Base-by-base conservation (phyloP, 768 basidiomycete genomes). In the Lactarius evosmus region DNA sequence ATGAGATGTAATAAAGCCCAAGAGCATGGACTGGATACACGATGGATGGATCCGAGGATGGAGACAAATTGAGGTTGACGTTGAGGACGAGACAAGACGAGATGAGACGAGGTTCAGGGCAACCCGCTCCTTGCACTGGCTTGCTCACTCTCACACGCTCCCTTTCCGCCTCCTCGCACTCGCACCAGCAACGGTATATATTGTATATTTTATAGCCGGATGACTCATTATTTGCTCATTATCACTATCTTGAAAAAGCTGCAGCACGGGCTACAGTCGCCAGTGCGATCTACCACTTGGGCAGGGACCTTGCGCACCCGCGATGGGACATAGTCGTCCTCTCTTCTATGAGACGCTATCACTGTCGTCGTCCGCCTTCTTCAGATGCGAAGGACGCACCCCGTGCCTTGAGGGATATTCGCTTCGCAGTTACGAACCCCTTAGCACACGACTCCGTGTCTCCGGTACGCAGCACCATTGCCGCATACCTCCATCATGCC, bases 81-180 rank as follows among this genome's bases (percentile, higher is more conserved):
- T 57, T 4, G 56, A 63, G 17, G 54, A 25, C n/a, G n/a, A 54
- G 32, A 22, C 9, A n/a, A 55, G 29, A 9, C 14, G 32, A 32
- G 27, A 12, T 30, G 11, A 33, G 32, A 30, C 51, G 58, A 46
- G 59, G 64, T 56, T 61, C 38, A 65, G 64, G 63, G 64, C n/a
- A 58, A 51, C 34, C 46, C 7, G 12, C 46, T 49, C 46, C 46
- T 49, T 49, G 29, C 50, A 29, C 51, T 9, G 9, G 7, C 25
- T 34, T 27, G 16, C 46, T 12, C 57, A 11, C 51, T 14, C 36
- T 29, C 49, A 51, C 53, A 54, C 54, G 33, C 54, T 55, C 33
- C 19, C 29, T 54, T 33, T 33, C 33, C 32, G 11, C 49, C 51
- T 32, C 33, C 54, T 36, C 12, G 29, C 52, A 30, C 54, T 36